Evolutionary conservation across 306 rosid species (phyloP).

Genomic region (Cucurbita argyrosperma): DNA sequence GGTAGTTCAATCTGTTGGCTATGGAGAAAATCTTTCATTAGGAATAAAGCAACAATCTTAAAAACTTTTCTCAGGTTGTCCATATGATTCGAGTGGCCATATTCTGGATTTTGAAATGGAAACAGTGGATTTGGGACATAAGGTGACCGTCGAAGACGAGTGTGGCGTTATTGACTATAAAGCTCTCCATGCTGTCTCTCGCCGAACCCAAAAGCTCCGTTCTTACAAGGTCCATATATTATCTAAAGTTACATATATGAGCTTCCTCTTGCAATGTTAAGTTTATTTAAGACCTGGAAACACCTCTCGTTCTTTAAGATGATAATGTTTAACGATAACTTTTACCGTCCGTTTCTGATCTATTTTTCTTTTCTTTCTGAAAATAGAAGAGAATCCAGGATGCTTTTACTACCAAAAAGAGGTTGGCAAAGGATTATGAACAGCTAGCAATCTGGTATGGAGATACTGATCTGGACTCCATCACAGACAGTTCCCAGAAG

Average conservation of each 20-base stretch:
- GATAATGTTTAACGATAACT: background rate
- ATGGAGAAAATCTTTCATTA: background rate
- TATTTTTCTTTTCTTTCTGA: conserved; percentile 2
- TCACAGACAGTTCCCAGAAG: conserved; percentile 6
- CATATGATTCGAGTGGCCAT: conserved; percentile 17
- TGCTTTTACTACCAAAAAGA: conserved; percentile 58
- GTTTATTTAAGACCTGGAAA: background rate
- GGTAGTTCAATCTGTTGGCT: background rate
- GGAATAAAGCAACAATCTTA: background rate
- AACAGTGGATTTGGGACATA: conserved; percentile 42
- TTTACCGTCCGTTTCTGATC: background rate
- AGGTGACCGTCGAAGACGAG: conserved; percentile 27
- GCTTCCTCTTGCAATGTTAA: background rate
- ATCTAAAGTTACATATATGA: background rate
- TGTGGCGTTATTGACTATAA: conserved; percentile 39
- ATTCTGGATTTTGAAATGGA: conserved; percentile 27
- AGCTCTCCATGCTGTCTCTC: conserved; percentile 36
- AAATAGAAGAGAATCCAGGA: conserved; percentile 57
- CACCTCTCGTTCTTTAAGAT: background rate
- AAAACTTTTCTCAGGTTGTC: conserved; percentile 14
- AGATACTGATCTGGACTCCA: conserved; percentile 26
- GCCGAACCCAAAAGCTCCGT: conserved; percentile 45
- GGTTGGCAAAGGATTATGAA: conserved; percentile 66
- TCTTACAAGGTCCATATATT: conserved; percentile 53
- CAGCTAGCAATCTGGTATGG: conserved; percentile 83